Evolutionary conservation across 2,329 filamentous ascomycete species (phyloP), one percentile per base, ranked within the genome.

Genomic region (Arthrobotrys entomopaga): DNA sequence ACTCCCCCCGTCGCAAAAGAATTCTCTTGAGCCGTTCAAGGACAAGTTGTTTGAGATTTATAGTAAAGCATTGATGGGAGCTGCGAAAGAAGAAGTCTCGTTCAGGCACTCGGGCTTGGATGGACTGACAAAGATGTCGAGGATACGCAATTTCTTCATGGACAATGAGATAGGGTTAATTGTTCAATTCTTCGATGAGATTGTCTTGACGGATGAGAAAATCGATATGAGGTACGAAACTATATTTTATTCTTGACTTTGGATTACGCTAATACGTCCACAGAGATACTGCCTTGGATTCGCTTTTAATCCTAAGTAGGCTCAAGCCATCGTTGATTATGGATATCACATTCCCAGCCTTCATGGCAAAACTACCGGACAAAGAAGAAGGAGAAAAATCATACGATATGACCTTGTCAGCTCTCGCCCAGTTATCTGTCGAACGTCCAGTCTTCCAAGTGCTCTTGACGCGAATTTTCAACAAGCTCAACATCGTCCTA

Each of bases 401-500:
- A 4, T 89, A 89, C 77, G 78, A 85, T n/a, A 81, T 84, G 3
- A 86, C 87, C 0, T 81, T 91, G 22, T 88, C 90, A 77, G 87
- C 84, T 0, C 85, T 91, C 70, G 88, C 88, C 1, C 87, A 89
- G 77, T 84, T 91, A 19, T 88, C 87, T 64, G 83, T 84, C 10
- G 88, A 90, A 78, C 84, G 85, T 73, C 84, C 87, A 42, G 83
- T 90, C 11, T 89, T 90, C 74, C 86, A 88, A 71, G 89, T 87
- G 0, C 82, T 90, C 7, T 84, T 89, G 38, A 82, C 88, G 46
- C 83, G 88, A 29, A 81, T 90, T 26, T 85, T 89, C 79, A 89
- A 87, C 81, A 90, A 89, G 77, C 81, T 90, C 26, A 85, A 86
- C 57, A 80, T 85, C 15, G 83, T 88, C 82, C 88, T 26, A 34